Evolutionary conservation across 257 asterid genomes (phyloP), one percentile per base, ranked within the genome.

Genomic region (Capsicum chinense): DNA sequence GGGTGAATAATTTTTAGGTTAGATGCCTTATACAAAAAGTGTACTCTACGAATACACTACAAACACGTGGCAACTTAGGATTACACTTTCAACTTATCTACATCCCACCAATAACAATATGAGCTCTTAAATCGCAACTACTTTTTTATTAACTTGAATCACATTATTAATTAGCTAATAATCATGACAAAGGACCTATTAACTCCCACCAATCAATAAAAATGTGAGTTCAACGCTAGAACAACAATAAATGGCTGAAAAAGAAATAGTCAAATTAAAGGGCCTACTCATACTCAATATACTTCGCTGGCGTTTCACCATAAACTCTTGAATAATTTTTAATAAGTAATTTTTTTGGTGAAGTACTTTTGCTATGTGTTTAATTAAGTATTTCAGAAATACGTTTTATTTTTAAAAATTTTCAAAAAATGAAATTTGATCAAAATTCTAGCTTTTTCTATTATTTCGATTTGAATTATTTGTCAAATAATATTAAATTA

Each of bases 101-200:
- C 80, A 54, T 84, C 56, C 71, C 83, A 42, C 76, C 74, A 42
- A 73, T 83, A 74, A 74, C 59, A 48, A 44, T 3, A 21, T 44
- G 58, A 79, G 19, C 47, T 76, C 50, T 73, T 82, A 17, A 5
- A 17, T 35, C 2, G 9, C 54, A 56, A 11, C 26, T 2, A 48
- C 35, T 26, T 13, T 37, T 47, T 37, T 17, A 3, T 2, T 4
- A 21, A 21, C 16, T 63, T 63, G 70, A 37, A 81, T 62, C 63
- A 12, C 26, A 12, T 62, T 81, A 64, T 62, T 81, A 64, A 42
- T n/a, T 48, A 19, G 12, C 39, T 44, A 17, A 17, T 16, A 54
- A 56, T 11, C 37, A 83, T 54, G 14, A 6, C 69, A 26, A 26
- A 52, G 21, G 80, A 16, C 35, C 80, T 15, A 37, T 4, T 26